Percentiles rank a stretch among this genome's conserved stretches.
phyloP scores from a whole-genome alignment of 2,329 filamentous ascomycete genomes.

The Pseudonectria foliicola region DNA sequence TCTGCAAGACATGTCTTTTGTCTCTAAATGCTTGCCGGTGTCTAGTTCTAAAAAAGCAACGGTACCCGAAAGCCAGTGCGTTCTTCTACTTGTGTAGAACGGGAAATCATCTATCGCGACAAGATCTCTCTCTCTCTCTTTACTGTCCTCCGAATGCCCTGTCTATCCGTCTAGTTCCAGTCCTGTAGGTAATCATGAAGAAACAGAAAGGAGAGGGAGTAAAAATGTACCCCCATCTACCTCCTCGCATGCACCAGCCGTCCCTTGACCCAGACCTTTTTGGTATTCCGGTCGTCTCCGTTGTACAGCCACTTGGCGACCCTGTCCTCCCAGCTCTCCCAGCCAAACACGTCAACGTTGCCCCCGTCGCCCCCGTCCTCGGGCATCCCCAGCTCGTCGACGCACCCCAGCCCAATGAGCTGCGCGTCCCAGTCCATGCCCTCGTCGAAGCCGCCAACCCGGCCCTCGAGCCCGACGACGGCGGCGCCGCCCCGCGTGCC shows the following conservation, averaged over 20 bases:
- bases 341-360: conserved; percentile 82
- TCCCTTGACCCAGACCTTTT: conserved; percentile 83
- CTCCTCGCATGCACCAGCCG: conserved; percentile 62
- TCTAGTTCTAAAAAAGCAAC: too few species aligned
- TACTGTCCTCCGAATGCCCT: too few species aligned
- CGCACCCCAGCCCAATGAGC: conserved; percentile 57
- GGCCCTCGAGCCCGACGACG: conserved; percentile 65
- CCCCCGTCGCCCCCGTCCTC: conserved; percentile 36
- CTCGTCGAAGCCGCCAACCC: conserved; percentile 73
- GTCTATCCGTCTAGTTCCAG: not conserved
- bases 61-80: too few species aligned
- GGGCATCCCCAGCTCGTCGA: conserved; percentile 34
- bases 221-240: too few species aligned
- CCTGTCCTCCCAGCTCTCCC: conserved; percentile 80
- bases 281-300: conserved; percentile 87
- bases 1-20: too few species aligned
- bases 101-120: too few species aligned
- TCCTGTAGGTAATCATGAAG: not conserved
- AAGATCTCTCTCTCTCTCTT: too few species aligned
- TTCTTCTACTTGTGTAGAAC: too few species aligned
- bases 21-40: too few species aligned
- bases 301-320: conserved; percentile 93
- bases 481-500: conserved; percentile 82
- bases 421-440: conserved; percentile 92
- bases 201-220: too few species aligned